A percentile compares a stretch with the other conserved stretches of the same genome.
Conservation (phyloP, 495 filamentous ascomycete species). For the Penicillium crystallinum region DNA sequence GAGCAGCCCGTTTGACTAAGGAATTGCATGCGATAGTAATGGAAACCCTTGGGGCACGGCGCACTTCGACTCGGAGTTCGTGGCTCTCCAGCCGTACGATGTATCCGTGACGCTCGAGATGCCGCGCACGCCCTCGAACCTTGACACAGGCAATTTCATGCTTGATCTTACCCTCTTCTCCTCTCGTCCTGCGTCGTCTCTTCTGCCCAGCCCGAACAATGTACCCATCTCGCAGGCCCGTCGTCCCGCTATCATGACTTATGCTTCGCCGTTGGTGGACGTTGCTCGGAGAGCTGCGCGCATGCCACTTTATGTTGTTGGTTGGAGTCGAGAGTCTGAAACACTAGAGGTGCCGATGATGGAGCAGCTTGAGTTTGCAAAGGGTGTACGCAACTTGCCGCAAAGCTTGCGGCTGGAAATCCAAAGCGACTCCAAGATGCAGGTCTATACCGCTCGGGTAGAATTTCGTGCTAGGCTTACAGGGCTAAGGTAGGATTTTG, state of each 20-base stretch:
- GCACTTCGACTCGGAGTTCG: slow-evolving; percentile 34
- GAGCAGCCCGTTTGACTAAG: slow-evolving; percentile 1
- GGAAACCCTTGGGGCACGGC: slow-evolving; percentile 42
- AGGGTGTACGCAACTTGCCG: slow-evolving; percentile 53
- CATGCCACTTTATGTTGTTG: slow-evolving; percentile 56
- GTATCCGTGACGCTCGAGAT: slow-evolving; percentile 70
- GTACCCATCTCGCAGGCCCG: slow-evolving; percentile 42
- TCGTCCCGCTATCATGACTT: slow-evolving; percentile 63
- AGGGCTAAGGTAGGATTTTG: slow-evolving; percentile 55
- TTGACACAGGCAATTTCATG: slow-evolving; percentile 85
- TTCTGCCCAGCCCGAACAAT: slow-evolving; percentile 17
- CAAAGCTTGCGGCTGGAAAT: slow-evolving; percentile 58
- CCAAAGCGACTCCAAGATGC: slow-evolving; percentile 58
- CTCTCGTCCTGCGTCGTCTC: slow-evolving; percentile 28
- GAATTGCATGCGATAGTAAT: slow-evolving; percentile 20
- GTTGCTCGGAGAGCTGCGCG: slow-evolving; percentile 42
- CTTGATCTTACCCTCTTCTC: slow-evolving; percentile 65
- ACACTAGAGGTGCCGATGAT: slow-evolving; percentile 64
- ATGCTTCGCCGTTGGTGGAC: slow-evolving; percentile 55
- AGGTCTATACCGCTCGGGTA: slow-evolving; percentile 67
- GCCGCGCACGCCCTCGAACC: slow-evolving; percentile 52
- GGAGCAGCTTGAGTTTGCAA: slow-evolving; percentile 60
- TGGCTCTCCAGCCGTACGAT: slow-evolving; percentile 52
- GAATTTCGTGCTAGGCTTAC: slow-evolving; percentile 64
- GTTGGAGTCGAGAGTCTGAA: slow-evolving; percentile 51